Base-by-base conservation (phyloP, 768 basidiomycete genomes). In the Naganishia friedmannii region DNA sequence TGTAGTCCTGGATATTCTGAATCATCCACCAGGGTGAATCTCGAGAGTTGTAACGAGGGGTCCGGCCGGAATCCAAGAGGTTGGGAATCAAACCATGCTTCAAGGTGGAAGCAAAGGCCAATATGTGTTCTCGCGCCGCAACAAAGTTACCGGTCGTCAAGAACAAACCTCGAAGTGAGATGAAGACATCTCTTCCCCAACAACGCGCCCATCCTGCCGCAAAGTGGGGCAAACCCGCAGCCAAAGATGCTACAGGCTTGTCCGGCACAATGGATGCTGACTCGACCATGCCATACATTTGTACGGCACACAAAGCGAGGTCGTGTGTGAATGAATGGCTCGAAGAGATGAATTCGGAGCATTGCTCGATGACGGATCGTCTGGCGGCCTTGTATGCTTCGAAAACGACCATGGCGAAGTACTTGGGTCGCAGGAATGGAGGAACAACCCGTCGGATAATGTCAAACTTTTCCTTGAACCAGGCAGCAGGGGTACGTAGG, bases 31-130 rank as follows among this genome's bases (percentile, higher is more conserved):
- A 70, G 4, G 96, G 95, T 8, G 92, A 93, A 79, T 99, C 96
- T 65, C 96, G 89, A 5, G 92, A 98, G 81, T 98, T 98, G 81
- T 82, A 92, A 88, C 93, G 85, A 21, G 94, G 94, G 70, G 83
- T 90, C 58, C 88, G 87, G 29, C 89, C 84, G 15, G 93, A 96
- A 81, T 98, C 95, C 69, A 99, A 83, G 46, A 99, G 82, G 79
- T 99, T 99, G 0, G 96, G 96, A 74, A 98, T 94, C 74, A 98
- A 84, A 0, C 96, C 95, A 77, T 98, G 94, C 79, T 95, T 97
- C 73, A 96, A 80, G 3, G 92, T 93, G 15, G 91, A 92, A 9
- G 90, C 89, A 79, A 98, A 98, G 0, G 93, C 89, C 68, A 97
- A 82, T 69, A 99, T 96, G 77, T 98, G 96, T 73, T 86, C 86